A percentile compares a stretch with the other conserved stretches of the same genome.
These are phyloP conservation scores for Beauveria varroae DNA, from an alignment of 2,329 filamentous ascomycete species.

Conservation along the genomic window DNA sequence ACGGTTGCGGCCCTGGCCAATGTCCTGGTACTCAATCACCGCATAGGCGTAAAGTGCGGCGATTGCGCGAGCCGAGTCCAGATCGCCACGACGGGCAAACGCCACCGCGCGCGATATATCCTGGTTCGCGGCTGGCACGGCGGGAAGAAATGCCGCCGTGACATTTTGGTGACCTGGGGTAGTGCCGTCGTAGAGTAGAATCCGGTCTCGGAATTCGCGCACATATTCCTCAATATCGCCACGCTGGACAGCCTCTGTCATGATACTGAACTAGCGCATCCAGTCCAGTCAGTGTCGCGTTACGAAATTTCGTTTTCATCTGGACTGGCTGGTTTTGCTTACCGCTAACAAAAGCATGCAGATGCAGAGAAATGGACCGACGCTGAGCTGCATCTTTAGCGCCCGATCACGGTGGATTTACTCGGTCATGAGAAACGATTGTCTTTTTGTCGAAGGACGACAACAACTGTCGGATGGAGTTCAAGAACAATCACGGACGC, in stretches of 20 bases:
- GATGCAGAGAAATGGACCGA: neutral
- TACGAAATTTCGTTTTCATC: neutral
- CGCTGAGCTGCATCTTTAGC: neutral
- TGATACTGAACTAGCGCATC: neutral
- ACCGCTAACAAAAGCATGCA: neutral
- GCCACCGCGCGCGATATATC: neutral
- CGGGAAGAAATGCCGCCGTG: neutral
- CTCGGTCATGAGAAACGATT: neutral
- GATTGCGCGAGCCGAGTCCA: neutral
- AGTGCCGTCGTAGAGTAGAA: neutral
- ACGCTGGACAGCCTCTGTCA: neutral
- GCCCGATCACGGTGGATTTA: neutral
- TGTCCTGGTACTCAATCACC: conserved; percentile 1
- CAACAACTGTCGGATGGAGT: too few species aligned
- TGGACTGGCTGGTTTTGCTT: neutral
- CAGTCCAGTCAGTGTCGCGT: neutral
- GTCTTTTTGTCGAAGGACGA: neutral
- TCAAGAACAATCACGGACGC: too few species aligned
- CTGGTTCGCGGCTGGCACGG: neutral
- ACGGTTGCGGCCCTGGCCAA: neutral
- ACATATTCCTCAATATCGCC: conserved; percentile 8
- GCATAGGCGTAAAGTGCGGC: conserved; percentile 3
- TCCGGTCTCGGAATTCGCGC: neutral
- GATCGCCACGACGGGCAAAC: neutral
- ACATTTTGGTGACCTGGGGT: neutral